phyloP scores from a whole-genome alignment of 306 rosid genomes.

The Inga laurina region DNA sequence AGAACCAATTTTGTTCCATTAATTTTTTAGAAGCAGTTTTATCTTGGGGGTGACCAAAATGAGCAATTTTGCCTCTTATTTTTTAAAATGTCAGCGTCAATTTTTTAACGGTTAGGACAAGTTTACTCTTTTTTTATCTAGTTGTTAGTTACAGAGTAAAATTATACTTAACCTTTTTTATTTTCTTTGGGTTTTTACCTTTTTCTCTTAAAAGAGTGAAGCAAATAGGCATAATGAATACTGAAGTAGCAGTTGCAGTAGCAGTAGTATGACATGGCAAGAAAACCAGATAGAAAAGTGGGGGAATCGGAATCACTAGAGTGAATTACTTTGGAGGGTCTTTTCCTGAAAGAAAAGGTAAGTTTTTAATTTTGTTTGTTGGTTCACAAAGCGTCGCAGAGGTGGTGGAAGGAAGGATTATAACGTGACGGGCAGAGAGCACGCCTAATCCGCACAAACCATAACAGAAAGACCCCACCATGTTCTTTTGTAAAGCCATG shows the following conservation, averaged over 20 bases:
- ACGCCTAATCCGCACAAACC: constrained; percentile 51
- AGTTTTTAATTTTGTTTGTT: background rate
- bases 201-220: background rate
- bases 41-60: too few species aligned
- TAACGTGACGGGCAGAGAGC: constrained; percentile 62
- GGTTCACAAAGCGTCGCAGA: constrained; percentile 25
- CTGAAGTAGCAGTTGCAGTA: background rate
- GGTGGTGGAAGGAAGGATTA: constrained; percentile 46
- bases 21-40: too few species aligned
- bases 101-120: too few species aligned
- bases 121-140: too few species aligned
- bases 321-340: constrained; percentile 24
- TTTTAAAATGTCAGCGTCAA: too few species aligned
- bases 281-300: constrained; percentile 37
- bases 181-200: background rate
- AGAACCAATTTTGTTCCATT: too few species aligned
- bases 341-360: background rate
- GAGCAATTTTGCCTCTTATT: too few species aligned
- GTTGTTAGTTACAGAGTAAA: too few species aligned
- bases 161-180: too few species aligned
- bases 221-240: constrained; percentile 6
- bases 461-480: constrained; percentile 65
- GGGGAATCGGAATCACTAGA: constrained; percentile 40
- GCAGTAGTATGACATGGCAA: background rate
- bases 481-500: constrained; percentile 30